These are phyloP conservation scores for Colletotrichum sp. DNA, from an alignment of 2,329 filamentous ascomycete species.

Conservation along the genomic window DNA sequence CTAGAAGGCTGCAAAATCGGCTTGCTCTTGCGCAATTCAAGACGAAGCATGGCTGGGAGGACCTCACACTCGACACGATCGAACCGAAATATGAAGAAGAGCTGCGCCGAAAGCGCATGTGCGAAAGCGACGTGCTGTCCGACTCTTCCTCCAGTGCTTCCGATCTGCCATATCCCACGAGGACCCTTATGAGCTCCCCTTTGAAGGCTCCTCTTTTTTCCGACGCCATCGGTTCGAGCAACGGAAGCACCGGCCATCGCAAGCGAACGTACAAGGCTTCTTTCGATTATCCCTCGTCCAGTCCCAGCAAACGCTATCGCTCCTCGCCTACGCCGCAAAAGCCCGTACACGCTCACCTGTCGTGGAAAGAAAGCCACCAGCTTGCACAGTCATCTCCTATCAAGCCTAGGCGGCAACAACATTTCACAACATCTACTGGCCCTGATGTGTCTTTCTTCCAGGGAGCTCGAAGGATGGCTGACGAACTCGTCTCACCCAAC, in stretches of 20 bases:
- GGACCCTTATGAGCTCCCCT: slow-evolving; percentile 81
- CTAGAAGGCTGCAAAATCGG: slow-evolving; percentile 88
- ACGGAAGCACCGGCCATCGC: slow-evolving; percentile 68
- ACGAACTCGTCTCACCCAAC: slow-evolving; percentile 64
- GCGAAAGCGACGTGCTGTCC: slow-evolving; percentile 77
- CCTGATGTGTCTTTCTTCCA: slow-evolving; percentile 82
- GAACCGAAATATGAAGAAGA: slow-evolving; percentile 85
- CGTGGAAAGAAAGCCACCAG: slow-evolving; percentile 80
- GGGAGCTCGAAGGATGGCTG: slow-evolving; percentile 70
- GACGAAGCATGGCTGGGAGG: slow-evolving; percentile 93
- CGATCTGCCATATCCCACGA: slow-evolving; percentile 73
- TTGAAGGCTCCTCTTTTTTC: slow-evolving; percentile 85
- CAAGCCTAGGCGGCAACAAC: slow-evolving; percentile 75
- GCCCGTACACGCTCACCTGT: slow-evolving; percentile 58
- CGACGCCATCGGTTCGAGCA: slow-evolving; percentile 77
- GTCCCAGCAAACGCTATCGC: slow-evolving; percentile 73
- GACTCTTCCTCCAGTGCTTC: slow-evolving; percentile 88
- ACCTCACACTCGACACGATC: slow-evolving; percentile 83
- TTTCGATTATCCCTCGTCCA: slow-evolving; percentile 61
- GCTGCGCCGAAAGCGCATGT: slow-evolving; percentile 73
- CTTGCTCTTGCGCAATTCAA: slow-evolving; percentile 97
- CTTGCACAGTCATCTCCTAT: slow-evolving; percentile 87
- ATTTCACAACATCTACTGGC: slow-evolving; percentile 74
- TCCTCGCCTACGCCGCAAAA: slow-evolving; percentile 67
- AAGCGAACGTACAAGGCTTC: slow-evolving; percentile 68